Base-by-base conservation (phyloP, 345 rosid species). In the Rhodamnia argentea region DNA sequence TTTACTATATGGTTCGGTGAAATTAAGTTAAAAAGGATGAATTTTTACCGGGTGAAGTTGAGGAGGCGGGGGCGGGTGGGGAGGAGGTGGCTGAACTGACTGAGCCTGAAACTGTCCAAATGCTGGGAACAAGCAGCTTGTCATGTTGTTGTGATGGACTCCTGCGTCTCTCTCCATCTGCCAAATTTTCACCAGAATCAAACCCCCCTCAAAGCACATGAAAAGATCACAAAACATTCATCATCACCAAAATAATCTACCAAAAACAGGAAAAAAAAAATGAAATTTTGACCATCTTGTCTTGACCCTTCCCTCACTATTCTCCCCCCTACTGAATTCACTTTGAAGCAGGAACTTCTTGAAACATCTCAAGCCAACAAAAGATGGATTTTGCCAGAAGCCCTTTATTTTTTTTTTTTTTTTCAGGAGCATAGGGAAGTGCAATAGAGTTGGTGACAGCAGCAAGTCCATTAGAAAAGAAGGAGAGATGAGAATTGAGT, bases 51-150 rank as follows among this genome's bases (percentile, higher is more conserved):
- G 97, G 82, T 90, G 94, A 24, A 87, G 86, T 10, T 86, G 90
- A 6, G 88, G 90, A 26, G 90, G 40, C 40, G 40, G 59, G 29
- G 83, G 94, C 23, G 87, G 88, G 76, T 90, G 90, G 56, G 91
- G 88, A 24, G 88, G 89, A 7, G 85, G 92, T 2, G 90, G 91
- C 4, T 88, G 89, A 86, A 92, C 52, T 5, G 92, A 82, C 70
- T 86, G 94, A 51, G 88, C 42, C 86, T 91, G 96, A 86, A 93
- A 86, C 82, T 93, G 96, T 89, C 95, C 95, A 87, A 90, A 91
- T 64, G 92, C 86, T 85, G 96, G 93, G 85, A 94, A 94, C 90
- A 93, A 86, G 58, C 90, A 86, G 82, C 91, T 88, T 62, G 93
- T 84, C 94, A 94, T 91, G 86, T 92, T 75, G 84, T 87, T 83